Conservation (phyloP, 2,329 filamentous ascomycete species). For the Ascocoryne sarcoides region DNA sequence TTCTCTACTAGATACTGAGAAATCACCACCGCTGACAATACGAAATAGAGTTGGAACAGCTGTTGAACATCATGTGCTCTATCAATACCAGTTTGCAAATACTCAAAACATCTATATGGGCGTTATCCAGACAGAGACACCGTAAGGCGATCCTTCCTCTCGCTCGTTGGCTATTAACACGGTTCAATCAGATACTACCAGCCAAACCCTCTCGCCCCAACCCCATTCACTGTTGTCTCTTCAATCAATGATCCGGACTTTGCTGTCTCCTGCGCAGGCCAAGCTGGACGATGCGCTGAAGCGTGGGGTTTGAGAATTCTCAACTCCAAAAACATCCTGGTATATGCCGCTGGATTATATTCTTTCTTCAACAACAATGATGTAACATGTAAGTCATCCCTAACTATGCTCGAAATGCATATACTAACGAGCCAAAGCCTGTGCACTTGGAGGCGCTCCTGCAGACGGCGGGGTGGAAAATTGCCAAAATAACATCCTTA, state of each 20-base stretch:
- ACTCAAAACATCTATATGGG: slow-evolving; percentile 22
- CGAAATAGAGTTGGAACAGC: slow-evolving; percentile 42
- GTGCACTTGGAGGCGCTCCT: slow-evolving; percentile 1
- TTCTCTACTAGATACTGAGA: no score
- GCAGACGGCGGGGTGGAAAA: slow-evolving; percentile 7
- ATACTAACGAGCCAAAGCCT: slow-evolving; percentile 9
- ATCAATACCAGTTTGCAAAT: slow-evolving; percentile 42
- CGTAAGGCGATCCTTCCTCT: slow-evolving; percentile 9
- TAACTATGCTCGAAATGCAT: neutral
- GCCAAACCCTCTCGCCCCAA: slow-evolving; percentile 48
- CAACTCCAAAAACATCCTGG: slow-evolving; percentile 36
- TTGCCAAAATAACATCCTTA: slow-evolving; percentile 19
- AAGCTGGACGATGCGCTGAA: slow-evolving; percentile 38
- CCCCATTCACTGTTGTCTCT: slow-evolving; percentile 48
- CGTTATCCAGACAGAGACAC: slow-evolving; percentile 21
- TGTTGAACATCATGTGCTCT: slow-evolving; percentile 43
- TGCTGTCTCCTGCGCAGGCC: slow-evolving; percentile 31
- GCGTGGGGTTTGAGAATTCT: slow-evolving; percentile 59
- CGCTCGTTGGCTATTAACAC: no score
- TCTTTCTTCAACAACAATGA: slow-evolving; percentile 54
- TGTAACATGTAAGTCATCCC: slow-evolving; percentile 21
- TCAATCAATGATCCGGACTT: slow-evolving; percentile 43
- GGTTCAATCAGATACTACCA: no score
- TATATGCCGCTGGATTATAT: slow-evolving; percentile 48
- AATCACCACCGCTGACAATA: no score